Conservation (phyloP, 2,329 filamentous ascomycete species). For the Epichloe aotearoae region DNA sequence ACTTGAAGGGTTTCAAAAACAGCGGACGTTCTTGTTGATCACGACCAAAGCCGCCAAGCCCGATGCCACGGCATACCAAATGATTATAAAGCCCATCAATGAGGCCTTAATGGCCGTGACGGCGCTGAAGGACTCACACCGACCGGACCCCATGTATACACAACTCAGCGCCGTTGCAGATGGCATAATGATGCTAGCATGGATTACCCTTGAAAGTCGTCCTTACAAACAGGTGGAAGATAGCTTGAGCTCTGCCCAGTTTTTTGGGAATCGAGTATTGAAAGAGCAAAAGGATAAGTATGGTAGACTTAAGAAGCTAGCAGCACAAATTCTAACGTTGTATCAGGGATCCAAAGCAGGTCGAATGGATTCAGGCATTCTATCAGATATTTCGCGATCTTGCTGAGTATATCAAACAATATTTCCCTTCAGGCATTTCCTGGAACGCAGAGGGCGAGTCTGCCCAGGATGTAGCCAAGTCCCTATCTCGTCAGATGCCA, state of each 20-base stretch:
- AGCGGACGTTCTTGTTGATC: slow-evolving; percentile 78
- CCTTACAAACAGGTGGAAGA: slow-evolving; percentile 80
- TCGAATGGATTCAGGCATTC: slow-evolving; percentile 87
- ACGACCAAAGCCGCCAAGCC: slow-evolving; percentile 89
- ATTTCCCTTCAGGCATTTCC: slow-evolving; percentile 63
- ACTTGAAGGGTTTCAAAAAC: slow-evolving; percentile 59
- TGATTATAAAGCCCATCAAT: slow-evolving; percentile 78
- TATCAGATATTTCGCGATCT: slow-evolving; percentile 82
- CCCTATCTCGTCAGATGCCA: slow-evolving; percentile 28
- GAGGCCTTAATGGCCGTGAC: slow-evolving; percentile 66
- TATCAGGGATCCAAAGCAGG: slow-evolving; percentile 59
- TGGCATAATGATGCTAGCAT: slow-evolving; percentile 77
- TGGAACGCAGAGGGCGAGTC: slow-evolving; percentile 77
- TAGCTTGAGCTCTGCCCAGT: slow-evolving; percentile 70
- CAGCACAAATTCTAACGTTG: slow-evolving; percentile 1
- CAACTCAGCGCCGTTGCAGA: slow-evolving; percentile 82
- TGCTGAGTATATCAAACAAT: slow-evolving; percentile 68
- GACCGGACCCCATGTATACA: slow-evolving; percentile 60
- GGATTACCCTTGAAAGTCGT: slow-evolving; percentile 75
- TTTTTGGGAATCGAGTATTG: slow-evolving; percentile 87
- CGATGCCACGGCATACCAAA: slow-evolving; percentile 54
- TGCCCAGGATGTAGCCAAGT: slow-evolving; percentile 50
- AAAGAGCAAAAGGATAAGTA: slow-evolving; percentile 72
- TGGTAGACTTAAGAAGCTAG: slow-evolving; percentile 2
- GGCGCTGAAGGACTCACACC: slow-evolving; percentile 70